A percentile compares a stretch with the other conserved stretches of the same genome.
Evolutionary conservation across 2,329 filamentous ascomycete genomes (phyloP).

Genomic region (Tolypocladium sp.): DNA sequence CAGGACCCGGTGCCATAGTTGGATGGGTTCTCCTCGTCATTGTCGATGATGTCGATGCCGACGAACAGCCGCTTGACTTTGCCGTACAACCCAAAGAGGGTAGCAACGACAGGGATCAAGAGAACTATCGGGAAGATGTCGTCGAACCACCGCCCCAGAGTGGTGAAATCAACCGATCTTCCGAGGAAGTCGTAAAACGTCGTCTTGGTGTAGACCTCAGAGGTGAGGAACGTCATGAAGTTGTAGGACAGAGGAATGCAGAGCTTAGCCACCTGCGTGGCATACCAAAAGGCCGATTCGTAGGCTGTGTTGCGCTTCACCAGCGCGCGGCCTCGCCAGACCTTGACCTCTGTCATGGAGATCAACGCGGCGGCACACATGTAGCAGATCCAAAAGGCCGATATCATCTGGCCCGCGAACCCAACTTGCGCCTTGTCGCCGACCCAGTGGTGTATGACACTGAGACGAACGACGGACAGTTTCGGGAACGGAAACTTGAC

Average conservation of each 20-base stretch:
- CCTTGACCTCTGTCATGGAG: slow-evolving; percentile 84
- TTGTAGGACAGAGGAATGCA: slow-evolving; percentile 93
- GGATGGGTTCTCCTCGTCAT: slow-evolving; percentile 54
- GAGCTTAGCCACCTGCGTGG: slow-evolving; percentile 82
- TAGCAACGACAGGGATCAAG: slow-evolving; percentile 74
- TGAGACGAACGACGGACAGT: slow-evolving; percentile 59
- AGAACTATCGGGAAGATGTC: slow-evolving; percentile 84
- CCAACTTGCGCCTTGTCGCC: slow-evolving; percentile 67
- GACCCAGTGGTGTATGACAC: slow-evolving; percentile 66
- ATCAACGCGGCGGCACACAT: slow-evolving; percentile 88
- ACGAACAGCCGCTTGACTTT: slow-evolving; percentile 73
- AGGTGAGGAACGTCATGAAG: slow-evolving; percentile 82
- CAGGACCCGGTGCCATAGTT: slow-evolving; percentile 73
- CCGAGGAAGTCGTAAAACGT: slow-evolving; percentile 86
- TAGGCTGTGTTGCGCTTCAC: slow-evolving; percentile 86
- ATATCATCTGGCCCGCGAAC: slow-evolving; percentile 77
- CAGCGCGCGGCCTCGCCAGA: slow-evolving; percentile 92
- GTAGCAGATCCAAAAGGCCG: slow-evolving; percentile 84
- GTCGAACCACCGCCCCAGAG: slow-evolving; percentile 75
- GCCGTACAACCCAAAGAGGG: slow-evolving; percentile 83
- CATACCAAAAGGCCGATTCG: slow-evolving; percentile 94
- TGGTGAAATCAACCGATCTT: slow-evolving; percentile 70
- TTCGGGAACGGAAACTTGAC: slow-evolving; percentile 73
- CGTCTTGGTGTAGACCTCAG: slow-evolving; percentile 63
- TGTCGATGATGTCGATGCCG: slow-evolving; percentile 63